phyloP scores from a whole-genome alignment of 306 rosid species.

The Phaseolus lunatus region DNA sequence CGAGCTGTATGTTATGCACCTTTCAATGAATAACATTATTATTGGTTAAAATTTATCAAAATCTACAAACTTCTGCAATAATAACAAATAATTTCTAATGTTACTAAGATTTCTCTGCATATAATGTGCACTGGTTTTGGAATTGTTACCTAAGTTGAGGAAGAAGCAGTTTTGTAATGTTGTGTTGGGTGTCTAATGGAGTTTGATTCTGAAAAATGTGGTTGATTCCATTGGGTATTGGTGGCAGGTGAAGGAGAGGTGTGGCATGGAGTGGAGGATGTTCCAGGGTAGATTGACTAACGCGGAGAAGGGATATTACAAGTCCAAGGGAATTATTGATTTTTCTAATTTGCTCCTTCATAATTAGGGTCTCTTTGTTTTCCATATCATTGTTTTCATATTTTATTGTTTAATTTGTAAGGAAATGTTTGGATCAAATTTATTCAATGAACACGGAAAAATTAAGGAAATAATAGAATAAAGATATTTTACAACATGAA shows the following conservation, averaged over 20 bases:
- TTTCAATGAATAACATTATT: neutral
- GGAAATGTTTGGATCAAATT: neutral
- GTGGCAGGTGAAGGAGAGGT: constrained; percentile 91
- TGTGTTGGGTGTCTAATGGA: neutral
- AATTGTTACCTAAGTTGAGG: neutral
- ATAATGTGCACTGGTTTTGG: too few species aligned
- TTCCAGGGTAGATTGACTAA: constrained; percentile 76
- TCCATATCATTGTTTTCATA: constrained; percentile 16
- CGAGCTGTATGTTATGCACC: constrained; percentile 69
- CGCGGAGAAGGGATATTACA: constrained; percentile 83
- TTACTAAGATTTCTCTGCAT: too few species aligned
- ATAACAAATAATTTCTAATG: neutral
- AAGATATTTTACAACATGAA: too few species aligned
- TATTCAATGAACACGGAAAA: neutral
- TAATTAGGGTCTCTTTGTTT: constrained; percentile 43
- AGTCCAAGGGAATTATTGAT: constrained; percentile 59
- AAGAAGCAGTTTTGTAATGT: neutral
- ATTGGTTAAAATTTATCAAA: neutral
- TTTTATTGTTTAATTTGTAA: neutral
- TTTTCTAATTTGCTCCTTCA: constrained; percentile 54
- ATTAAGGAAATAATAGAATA: too few species aligned
- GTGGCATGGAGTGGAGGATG: constrained; percentile 96
- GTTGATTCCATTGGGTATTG: constrained; percentile 37
- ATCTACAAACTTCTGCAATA: neutral
- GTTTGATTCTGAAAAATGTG: constrained; percentile 13